phyloP scores from a whole-genome alignment of 306 rosid genomes.

The Fragaria nilgerrensis region DNA sequence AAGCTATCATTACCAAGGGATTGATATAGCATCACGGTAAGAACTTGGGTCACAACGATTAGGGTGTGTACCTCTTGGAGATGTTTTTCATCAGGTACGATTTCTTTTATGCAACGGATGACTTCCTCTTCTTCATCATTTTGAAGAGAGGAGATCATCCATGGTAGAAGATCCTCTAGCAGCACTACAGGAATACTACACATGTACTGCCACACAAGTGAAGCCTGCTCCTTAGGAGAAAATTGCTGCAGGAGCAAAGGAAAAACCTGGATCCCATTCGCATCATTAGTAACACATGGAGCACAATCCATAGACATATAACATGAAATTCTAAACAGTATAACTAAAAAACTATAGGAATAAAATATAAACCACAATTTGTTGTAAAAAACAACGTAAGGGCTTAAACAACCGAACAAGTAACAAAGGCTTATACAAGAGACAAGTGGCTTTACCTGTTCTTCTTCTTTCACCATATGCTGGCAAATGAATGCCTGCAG shows the following conservation, averaged over 20 bases:
- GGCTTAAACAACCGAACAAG: too few relatives aligned
- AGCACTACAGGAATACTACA: slow-evolving; percentile 78
- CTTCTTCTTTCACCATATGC: slow-evolving; percentile 92
- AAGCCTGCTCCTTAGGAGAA: slow-evolving; percentile 65
- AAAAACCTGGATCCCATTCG: slow-evolving; percentile 56
- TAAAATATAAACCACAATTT: background rate
- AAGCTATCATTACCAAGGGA: background rate
- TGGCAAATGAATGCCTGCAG: slow-evolving; percentile 54
- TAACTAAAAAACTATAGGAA: background rate
- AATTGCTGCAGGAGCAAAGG: slow-evolving; percentile 69
- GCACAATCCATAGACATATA: background rate
- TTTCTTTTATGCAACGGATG: slow-evolving; percentile 47
- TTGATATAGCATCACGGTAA: background rate
- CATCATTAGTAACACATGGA: background rate
- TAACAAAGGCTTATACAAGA: background rate
- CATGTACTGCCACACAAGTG: slow-evolving; percentile 85
- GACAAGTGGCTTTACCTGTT: slow-evolving; percentile 49
- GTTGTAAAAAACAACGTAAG: background rate
- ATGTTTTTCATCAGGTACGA: slow-evolving; percentile 63
- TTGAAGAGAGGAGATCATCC: slow-evolving; percentile 69
- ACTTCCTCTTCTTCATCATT: slow-evolving; percentile 57
- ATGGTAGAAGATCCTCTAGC: slow-evolving; percentile 59
- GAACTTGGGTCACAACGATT: background rate
- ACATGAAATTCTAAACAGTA: background rate
- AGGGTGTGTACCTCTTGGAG: slow-evolving; percentile 64